phyloP scores from a whole-genome alignment of 2,329 filamentous ascomycete genomes.

The Venturia pyrina region DNA sequence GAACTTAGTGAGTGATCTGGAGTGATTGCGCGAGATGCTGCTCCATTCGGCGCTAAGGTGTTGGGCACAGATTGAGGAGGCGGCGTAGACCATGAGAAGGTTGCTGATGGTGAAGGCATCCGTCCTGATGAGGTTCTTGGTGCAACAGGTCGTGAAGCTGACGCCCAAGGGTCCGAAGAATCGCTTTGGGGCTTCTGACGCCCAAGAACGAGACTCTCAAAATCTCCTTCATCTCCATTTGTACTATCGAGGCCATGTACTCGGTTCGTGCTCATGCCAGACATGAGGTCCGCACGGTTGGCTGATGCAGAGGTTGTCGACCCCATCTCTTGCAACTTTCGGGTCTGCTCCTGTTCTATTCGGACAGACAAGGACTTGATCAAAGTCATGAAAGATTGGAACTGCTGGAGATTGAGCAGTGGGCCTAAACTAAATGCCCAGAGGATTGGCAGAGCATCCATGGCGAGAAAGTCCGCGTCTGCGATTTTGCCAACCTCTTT shows the following conservation, averaged over 20 bases:
- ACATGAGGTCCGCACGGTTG: constrained; percentile 56
- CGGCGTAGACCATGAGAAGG: constrained; percentile 38
- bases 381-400: constrained; percentile 79
- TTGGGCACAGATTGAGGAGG: constrained; percentile 17
- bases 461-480: constrained; percentile 83
- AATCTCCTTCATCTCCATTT: constrained; percentile 64
- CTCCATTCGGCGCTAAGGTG: constrained; percentile 14
- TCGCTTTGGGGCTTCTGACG: constrained; percentile 36
- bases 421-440: constrained; percentile 91
- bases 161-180: constrained; percentile 30
- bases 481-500: constrained; percentile 71
- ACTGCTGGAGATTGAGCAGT: constrained; percentile 72
- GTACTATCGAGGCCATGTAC: constrained; percentile 49
- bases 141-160: constrained; percentile 21
- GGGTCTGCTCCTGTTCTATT: constrained; percentile 81
- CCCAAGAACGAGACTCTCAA: constrained; percentile 83
- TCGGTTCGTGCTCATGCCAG: constrained; percentile 43
- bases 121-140: constrained; percentile 20
- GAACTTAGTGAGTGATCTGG: constrained; percentile 39
- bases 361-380: constrained; percentile 70
- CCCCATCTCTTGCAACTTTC: constrained; percentile 77
- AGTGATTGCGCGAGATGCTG: constrained; percentile 37
- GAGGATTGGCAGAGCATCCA: constrained; percentile 79
- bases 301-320: constrained; percentile 43
- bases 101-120: constrained; percentile 24